These are phyloP conservation scores for Suhomyces choctaworum DNA, from an alignment of 1,139 yeast species.

Conservation along the genomic window DNA sequence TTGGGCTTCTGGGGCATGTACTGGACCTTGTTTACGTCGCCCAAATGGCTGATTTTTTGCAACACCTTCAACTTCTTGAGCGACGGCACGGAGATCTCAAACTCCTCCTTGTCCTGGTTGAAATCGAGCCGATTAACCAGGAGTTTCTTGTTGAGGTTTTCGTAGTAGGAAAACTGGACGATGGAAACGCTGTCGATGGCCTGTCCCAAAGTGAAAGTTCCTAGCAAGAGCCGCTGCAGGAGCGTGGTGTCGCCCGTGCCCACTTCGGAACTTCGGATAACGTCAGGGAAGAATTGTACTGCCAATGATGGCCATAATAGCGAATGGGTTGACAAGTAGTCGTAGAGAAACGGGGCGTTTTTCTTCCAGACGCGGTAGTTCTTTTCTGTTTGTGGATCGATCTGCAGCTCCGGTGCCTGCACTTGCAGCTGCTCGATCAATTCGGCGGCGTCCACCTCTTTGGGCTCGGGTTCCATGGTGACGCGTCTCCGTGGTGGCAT, in stretches of 20 bases:
- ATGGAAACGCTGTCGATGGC: slow-evolving; percentile 41
- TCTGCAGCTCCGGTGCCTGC: slow-evolving; percentile 14
- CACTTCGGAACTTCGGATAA: slow-evolving; percentile 14
- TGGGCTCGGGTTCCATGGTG: slow-evolving; percentile 1
- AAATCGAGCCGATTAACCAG: slow-evolving; percentile 37
- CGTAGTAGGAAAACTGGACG: slow-evolving; percentile 38
- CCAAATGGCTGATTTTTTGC: slow-evolving; percentile 45
- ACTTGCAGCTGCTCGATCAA: not conserved
- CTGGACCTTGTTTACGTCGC: slow-evolving; percentile 45
- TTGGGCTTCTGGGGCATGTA: slow-evolving; percentile 50
- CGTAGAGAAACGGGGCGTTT: slow-evolving; percentile 53
- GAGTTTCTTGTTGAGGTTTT: slow-evolving; percentile 31
- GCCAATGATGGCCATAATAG: slow-evolving; percentile 58
- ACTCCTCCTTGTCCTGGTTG: slow-evolving; percentile 43
- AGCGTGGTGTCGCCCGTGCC: slow-evolving; percentile 14
- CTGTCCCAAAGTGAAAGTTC: slow-evolving; percentile 49
- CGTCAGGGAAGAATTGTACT: slow-evolving; percentile 57
- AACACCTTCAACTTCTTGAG: slow-evolving; percentile 32
- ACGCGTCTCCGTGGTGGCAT: too few species aligned
- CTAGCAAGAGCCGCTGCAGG: slow-evolving; percentile 39
- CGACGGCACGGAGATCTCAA: slow-evolving; percentile 30
- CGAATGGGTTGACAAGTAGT: slow-evolving; percentile 49
- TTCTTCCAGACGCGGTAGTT: slow-evolving; percentile 56
- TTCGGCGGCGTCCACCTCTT: slow-evolving; percentile 1
- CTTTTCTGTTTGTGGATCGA: slow-evolving; percentile 32